Evolutionary conservation across 176 grass and related monocot genomes (phyloP).

Genomic region (Eragrostis nindensis): DNA sequence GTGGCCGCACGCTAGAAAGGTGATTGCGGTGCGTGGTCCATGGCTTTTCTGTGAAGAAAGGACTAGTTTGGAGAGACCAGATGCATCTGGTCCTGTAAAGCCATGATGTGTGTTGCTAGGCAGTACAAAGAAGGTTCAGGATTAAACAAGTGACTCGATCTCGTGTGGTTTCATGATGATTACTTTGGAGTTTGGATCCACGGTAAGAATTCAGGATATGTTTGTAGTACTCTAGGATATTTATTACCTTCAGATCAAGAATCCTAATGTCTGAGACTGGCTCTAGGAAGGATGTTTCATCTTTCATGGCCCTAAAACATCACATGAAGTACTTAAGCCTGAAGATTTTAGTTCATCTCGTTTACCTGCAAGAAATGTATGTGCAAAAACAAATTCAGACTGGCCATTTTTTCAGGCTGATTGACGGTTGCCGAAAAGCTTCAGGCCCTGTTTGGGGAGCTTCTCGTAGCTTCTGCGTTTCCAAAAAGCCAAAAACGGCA

Average conservation of each 20-base stretch:
- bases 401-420: too few species aligned
- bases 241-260: not conserved
- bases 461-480: too few species aligned
- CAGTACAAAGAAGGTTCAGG: constrained; percentile 6
- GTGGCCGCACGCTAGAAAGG: constrained; percentile 38
- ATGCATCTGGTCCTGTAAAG: constrained; percentile 33
- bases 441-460: too few species aligned
- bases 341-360: not conserved
- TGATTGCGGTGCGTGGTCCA: constrained; percentile 33
- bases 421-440: too few species aligned
- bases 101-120: constrained; percentile 16
- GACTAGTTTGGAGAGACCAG: constrained; percentile 11
- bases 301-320: too few species aligned
- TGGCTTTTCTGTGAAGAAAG: constrained; percentile 55
- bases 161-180: constrained; percentile 33
- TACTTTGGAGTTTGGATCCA: not conserved
- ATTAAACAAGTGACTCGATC: constrained; percentile 2
- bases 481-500: too few species aligned
- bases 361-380: too few species aligned
- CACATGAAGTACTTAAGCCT: not conserved
- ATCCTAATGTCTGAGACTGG: too few species aligned
- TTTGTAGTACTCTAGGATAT: not conserved
- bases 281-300: not conserved
- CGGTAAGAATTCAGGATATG: not conserved
- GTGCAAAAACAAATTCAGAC: too few species aligned